A percentile compares a stretch with the other conserved stretches of the same genome.
Evolutionary conservation across 805 yeast genomes (phyloP).

Genomic region (Sungouiozyma ichnusensis): DNA sequence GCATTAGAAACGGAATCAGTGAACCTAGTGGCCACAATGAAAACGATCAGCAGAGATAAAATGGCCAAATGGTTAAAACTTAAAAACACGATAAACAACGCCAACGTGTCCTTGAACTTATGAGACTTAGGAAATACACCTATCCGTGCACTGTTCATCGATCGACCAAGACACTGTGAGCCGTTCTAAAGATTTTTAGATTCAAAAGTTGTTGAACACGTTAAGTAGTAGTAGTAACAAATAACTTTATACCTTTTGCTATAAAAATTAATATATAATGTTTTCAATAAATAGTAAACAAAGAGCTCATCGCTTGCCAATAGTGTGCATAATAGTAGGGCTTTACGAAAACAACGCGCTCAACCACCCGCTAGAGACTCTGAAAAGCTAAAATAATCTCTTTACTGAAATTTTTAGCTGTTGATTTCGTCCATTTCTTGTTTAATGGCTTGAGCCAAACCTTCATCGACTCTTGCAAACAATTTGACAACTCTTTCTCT

Average conservation of each 20-base stretch:
- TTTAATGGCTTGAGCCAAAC: slow-evolving; percentile 57
- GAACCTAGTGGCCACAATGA: slow-evolving; percentile 20
- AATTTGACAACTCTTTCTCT: slow-evolving; percentile 71
- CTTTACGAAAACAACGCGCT: too few relatives aligned
- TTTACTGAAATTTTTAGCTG: too few relatives aligned
- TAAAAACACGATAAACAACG: slow-evolving; percentile 24
- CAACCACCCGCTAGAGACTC: too few relatives aligned
- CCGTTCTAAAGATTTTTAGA: background rate
- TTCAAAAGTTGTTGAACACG: background rate
- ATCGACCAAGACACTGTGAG: background rate
- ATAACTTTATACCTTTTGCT: background rate
- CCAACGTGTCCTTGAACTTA: slow-evolving; percentile 25
- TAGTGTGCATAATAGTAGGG: too few relatives aligned
- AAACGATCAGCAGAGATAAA: slow-evolving; percentile 16
- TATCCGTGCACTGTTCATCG: slow-evolving; percentile 1
- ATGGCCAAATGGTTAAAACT: slow-evolving; percentile 24
- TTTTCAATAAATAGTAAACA: background rate
- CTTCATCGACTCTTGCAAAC: slow-evolving; percentile 62
- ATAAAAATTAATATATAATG: too few relatives aligned
- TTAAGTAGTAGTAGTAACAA: background rate
- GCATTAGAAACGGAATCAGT: slow-evolving; percentile 21
- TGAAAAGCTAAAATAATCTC: too few relatives aligned
- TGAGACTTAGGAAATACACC: slow-evolving; percentile 10
- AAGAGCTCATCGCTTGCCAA: background rate
- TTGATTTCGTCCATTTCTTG: slow-evolving; percentile 35